Evolutionary conservation across 2,329 filamentous ascomycete species (phyloP).

Genomic region (Beauveria asiatica): DNA sequence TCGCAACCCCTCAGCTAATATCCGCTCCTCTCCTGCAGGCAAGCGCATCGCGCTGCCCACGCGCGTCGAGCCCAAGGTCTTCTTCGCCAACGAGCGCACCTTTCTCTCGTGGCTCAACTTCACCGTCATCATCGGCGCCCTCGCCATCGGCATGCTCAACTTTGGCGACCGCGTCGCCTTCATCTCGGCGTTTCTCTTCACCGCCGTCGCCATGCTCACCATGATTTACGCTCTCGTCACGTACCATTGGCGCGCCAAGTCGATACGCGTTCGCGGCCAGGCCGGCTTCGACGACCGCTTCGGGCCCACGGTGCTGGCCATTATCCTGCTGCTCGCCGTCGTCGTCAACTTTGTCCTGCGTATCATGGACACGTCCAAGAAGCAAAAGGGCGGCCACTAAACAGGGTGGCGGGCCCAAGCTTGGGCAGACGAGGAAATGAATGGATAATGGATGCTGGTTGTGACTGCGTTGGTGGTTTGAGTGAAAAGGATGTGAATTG

Average conservation of each 20-base stretch:
- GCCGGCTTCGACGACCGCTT: conserved; percentile 95
- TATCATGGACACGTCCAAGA: conserved; percentile 40
- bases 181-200: conserved; percentile 90
- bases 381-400: conserved; percentile 22
- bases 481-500: not conserved
- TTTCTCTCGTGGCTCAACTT: conserved; percentile 99
- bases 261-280: conserved; percentile 83
- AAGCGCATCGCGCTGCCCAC: conserved; percentile 98
- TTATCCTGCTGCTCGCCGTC: conserved; percentile 81
- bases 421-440: no score
- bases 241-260: conserved; percentile 95
- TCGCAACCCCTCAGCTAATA: not conserved
- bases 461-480: not conserved
- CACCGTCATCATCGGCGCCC: conserved; percentile 92
- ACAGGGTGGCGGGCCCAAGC: no score
- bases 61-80: conserved; percentile 97
- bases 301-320: conserved; percentile 81
- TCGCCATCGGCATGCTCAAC: conserved; percentile 95
- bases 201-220: conserved; percentile 82
- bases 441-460: not conserved
- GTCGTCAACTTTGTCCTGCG: conserved; percentile 91
- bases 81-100: conserved; percentile 99
- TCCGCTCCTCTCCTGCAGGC: conserved; percentile 44
- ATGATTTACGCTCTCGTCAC: conserved; percentile 94
- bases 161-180: conserved; percentile 93